These are phyloP conservation scores for Mycena floridula DNA, from an alignment of 768 basidiomycete species.

Conservation along the genomic window DNA sequence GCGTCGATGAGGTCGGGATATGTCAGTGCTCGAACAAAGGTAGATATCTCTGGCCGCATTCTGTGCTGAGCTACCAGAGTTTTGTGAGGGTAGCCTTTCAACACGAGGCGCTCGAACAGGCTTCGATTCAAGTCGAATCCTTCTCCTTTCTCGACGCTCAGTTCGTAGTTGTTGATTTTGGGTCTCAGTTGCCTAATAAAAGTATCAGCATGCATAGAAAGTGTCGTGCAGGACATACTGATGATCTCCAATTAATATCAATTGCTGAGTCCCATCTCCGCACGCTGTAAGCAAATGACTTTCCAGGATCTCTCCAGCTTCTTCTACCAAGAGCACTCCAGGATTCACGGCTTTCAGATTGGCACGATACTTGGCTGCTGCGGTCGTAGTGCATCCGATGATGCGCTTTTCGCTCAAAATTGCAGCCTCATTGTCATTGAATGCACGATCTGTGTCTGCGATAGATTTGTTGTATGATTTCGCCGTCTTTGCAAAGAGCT, in stretches of 20 bases:
- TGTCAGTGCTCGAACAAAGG: slow-evolving; percentile 52
- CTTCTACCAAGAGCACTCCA: slow-evolving; percentile 58
- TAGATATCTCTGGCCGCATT: slow-evolving; percentile 71
- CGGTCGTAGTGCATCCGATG: slow-evolving; percentile 67
- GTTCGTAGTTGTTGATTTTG: slow-evolving; percentile 57
- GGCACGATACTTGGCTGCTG: slow-evolving; percentile 52
- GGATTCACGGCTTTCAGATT: slow-evolving; percentile 41
- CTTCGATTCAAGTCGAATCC: slow-evolving; percentile 65
- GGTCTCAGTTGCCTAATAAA: slow-evolving; percentile 58
- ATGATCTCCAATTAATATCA: slow-evolving; percentile 70
- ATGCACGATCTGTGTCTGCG: slow-evolving; percentile 28
- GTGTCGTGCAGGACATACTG: slow-evolving; percentile 36
- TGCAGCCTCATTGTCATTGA: slow-evolving; percentile 22
- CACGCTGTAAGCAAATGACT: slow-evolving; percentile 60
- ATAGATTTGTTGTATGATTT: slow-evolving; percentile 35
- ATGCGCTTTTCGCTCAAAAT: slow-evolving; percentile 43
- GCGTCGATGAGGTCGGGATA: slow-evolving; percentile 63
- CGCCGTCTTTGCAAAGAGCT: slow-evolving; percentile 24
- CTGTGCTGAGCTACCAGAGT: slow-evolving; percentile 56
- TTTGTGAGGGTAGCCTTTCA: slow-evolving; percentile 55
- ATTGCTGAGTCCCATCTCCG: slow-evolving; percentile 35
- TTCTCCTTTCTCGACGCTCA: slow-evolving; percentile 64
- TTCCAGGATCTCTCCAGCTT: slow-evolving; percentile 69
- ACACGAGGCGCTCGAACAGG: slow-evolving; percentile 63
- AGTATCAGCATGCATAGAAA: not conserved